These are phyloP conservation scores for Dalbergia cochinchinensis DNA, from an alignment of 306 rosid species.

Conservation along the genomic window DNA sequence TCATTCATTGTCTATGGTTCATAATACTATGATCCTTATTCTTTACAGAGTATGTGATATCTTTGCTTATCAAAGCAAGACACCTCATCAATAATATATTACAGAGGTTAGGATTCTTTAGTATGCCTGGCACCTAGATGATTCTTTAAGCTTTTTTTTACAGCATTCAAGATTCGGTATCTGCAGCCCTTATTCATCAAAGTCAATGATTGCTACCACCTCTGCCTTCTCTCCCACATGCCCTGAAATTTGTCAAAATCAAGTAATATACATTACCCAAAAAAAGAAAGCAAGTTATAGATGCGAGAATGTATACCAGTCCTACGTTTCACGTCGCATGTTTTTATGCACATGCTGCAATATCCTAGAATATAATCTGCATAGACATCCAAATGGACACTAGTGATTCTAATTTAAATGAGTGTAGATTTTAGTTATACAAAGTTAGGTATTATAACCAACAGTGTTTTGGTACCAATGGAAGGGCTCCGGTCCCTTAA, in stretches of 20 bases:
- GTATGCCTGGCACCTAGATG: background rate
- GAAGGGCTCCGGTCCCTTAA: too few relatives aligned
- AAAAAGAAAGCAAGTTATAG: conserved; percentile 15
- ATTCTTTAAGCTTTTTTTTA: conserved; percentile 15
- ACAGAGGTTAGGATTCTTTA: background rate
- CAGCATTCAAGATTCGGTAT: conserved; percentile 31
- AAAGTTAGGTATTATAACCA: too few relatives aligned
- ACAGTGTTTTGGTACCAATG: too few relatives aligned
- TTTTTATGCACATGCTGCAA: conserved; percentile 2
- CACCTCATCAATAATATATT: conserved; percentile 43
- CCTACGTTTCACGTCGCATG: background rate
- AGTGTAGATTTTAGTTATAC: too few relatives aligned
- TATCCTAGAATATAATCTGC: background rate
- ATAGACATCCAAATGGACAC: background rate
- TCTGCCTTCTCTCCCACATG: conserved; percentile 23
- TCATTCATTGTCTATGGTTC: conserved; percentile 20
- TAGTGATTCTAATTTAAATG: too few relatives aligned
- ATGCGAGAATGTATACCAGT: background rate
- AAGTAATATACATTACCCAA: background rate
- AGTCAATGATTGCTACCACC: conserved; percentile 46
- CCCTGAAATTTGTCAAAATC: background rate
- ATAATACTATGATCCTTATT: conserved; percentile 29
- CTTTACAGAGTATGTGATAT: conserved; percentile 42
- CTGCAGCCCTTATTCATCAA: conserved; percentile 22
- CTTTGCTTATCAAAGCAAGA: conserved; percentile 32